Base-by-base conservation (phyloP, 495 filamentous ascomycete species). In the Jackrogersella multiformis region DNA sequence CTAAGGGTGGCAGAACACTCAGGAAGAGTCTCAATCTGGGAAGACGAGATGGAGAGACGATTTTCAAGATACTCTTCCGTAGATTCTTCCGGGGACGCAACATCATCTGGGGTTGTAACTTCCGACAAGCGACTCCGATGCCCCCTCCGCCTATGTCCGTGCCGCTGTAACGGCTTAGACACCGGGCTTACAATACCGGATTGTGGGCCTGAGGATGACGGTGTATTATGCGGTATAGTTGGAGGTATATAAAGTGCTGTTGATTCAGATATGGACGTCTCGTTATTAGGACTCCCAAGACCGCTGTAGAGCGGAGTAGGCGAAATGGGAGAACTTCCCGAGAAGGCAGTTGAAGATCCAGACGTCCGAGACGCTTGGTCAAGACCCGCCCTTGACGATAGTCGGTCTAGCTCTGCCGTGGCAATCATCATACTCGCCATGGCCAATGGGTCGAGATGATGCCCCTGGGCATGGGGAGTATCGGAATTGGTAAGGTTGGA, bases 381-480 rank as follows among this genome's bases (percentile, higher is more conserved):
- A 48, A 68, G 30, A 24, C 51, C 51, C 15, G 45, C 56, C 16
- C 58, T 61, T 21, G 54, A 61, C 7, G 63, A 68, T 7, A 75
- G 70, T 53, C 70, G 55, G 36, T 75, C 73, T 1, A 75, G 56
- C 21, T 73, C 73, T 35, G 48, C 73, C 21, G 73, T 63, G 10
- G 73, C 70, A 52, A 71, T 69, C 42, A 73, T 69, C 34, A 73
- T 61, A 36, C 73, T 66, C 20, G 70, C 66, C 20, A 69, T 72
- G 8, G 67, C 67, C 30, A 71, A 39, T 8, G 68, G 70, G 12
- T 64, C 67, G 12, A 65, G 30, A 34, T 64, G 46, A 45, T 61
- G 53, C 2, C 59, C 52, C 21, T 32, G 12, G 3, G 32, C 41
- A 20, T 45, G 53, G 2, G 30, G 35, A 13, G 16, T 56, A 13